Conservation (phyloP, 2,329 filamentous ascomycete genomes). For the Arthrobotrys entomopaga region DNA sequence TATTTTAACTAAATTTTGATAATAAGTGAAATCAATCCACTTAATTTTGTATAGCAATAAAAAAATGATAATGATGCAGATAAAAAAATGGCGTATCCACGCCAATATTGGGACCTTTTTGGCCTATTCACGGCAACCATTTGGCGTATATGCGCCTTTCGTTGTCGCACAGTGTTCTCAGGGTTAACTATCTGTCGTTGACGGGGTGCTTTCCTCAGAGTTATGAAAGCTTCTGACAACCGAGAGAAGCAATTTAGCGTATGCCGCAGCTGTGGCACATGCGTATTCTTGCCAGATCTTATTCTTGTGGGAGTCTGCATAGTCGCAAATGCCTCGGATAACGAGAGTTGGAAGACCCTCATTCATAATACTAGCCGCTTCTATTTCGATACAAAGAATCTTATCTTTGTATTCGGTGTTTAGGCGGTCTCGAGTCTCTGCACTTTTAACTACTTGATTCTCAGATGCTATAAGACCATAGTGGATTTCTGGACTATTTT, state of each 20-base stretch:
- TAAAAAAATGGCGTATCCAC: too few relatives aligned
- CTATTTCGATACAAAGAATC: constrained; percentile 32
- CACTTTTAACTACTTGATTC: constrained; percentile 15
- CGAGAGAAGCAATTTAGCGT: constrained; percentile 9
- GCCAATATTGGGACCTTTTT: too few relatives aligned
- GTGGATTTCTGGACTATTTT: constrained; percentile 22
- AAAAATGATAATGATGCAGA: too few relatives aligned
- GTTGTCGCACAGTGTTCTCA: too few relatives aligned
- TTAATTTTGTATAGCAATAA: too few relatives aligned
- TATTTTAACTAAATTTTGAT: too few relatives aligned
- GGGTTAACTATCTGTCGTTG: not conserved
- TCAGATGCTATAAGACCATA: constrained; percentile 43
- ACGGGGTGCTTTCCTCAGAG: not conserved
- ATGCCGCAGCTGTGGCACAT: constrained; percentile 22
- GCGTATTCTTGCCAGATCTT: constrained; percentile 37
- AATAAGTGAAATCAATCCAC: too few relatives aligned
- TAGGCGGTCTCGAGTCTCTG: not conserved
- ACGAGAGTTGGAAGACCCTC: constrained; percentile 5
- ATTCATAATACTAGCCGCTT: constrained; percentile 8
- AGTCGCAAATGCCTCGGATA: constrained; percentile 37
- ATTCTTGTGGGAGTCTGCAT: constrained; percentile 29
- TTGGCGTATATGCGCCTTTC: too few relatives aligned
- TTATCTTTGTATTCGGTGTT: not conserved
- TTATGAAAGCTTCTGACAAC: not conserved
- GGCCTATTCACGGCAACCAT: too few relatives aligned